Evolutionary conservation across 768 basidiomycete species (phyloP).

Genomic region (Naganishia randhawae): DNA sequence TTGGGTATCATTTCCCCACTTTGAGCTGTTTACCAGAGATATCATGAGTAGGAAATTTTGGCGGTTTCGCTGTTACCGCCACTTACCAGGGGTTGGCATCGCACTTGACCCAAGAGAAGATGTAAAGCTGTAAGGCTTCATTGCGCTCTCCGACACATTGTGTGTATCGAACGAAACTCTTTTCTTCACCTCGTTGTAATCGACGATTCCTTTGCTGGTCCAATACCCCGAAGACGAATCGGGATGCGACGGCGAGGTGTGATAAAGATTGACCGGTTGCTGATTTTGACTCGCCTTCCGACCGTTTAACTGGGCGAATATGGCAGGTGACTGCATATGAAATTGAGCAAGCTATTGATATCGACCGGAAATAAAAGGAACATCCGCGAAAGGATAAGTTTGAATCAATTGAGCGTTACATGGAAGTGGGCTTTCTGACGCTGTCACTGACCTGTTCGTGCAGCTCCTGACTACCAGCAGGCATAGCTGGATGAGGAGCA

Average conservation of each 20-base stretch:
- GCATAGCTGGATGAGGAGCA: background rate
- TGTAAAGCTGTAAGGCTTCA: background rate
- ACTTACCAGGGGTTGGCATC: slow-evolving; percentile 66
- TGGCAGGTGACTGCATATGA: slow-evolving; percentile 48
- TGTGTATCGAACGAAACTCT: slow-evolving; percentile 16
- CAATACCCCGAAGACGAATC: slow-evolving; percentile 5
- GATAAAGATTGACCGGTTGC: slow-evolving; percentile 23
- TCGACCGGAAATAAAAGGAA: background rate
- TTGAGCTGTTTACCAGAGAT: slow-evolving; percentile 52
- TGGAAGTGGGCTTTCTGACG: background rate
- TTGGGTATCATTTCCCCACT: slow-evolving; percentile 59
- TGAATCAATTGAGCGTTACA: background rate
- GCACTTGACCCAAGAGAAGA: slow-evolving; percentile 23
- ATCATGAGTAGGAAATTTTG: background rate
- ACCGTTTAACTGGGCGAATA: slow-evolving; percentile 36
- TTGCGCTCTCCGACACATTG: background rate
- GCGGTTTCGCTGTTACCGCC: background rate
- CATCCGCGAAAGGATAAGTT: background rate
- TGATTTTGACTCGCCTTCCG: slow-evolving; percentile 37
- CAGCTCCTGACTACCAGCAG: background rate
- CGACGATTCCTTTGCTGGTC: slow-evolving; percentile 18
- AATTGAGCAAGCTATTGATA: slow-evolving; percentile 44
- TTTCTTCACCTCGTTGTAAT: slow-evolving; percentile 35
- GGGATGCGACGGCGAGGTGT: slow-evolving; percentile 23
- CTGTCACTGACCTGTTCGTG: slow-evolving; percentile 6